Conservation (phyloP, 805 yeast genomes). For the Zygotorulaspora chibaensis region DNA sequence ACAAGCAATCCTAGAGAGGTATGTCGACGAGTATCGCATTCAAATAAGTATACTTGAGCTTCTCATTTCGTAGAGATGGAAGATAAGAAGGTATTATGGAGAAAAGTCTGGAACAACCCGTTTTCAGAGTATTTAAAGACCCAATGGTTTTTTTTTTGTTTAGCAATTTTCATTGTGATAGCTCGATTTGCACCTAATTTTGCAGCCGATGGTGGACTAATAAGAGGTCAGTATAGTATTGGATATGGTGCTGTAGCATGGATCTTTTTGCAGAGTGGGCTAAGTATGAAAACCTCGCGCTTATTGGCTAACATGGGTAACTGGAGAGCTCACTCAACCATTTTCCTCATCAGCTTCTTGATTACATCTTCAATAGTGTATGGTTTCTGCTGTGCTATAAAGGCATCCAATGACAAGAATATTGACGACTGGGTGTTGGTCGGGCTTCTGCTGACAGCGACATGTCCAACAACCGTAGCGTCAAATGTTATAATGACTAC, state of each 20-base stretch:
- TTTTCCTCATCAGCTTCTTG: slow-evolving; percentile 62
- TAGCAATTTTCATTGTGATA: slow-evolving; percentile 69
- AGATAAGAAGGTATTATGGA: not conserved
- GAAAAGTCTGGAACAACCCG: slow-evolving; percentile 21
- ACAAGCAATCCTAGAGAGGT: no score
- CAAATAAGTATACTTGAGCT: not conserved
- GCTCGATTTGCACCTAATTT: slow-evolving; percentile 78
- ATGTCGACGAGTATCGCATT: no score
- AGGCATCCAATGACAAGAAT: slow-evolving; percentile 49
- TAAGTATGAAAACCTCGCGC: slow-evolving; percentile 65
- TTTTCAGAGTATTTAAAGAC: slow-evolving; percentile 20
- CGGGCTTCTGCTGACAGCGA: slow-evolving; percentile 76
- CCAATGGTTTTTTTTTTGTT: slow-evolving; percentile 73
- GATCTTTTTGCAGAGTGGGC: slow-evolving; percentile 76
- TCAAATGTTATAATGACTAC: slow-evolving; percentile 92
- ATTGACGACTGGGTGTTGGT: slow-evolving; percentile 75
- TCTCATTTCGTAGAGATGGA: not conserved
- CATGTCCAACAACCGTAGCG: slow-evolving; percentile 89
- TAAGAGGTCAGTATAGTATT: slow-evolving; percentile 69
- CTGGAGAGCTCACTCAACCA: slow-evolving; percentile 81
- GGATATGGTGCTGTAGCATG: slow-evolving; percentile 85
- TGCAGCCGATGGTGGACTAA: slow-evolving; percentile 77
- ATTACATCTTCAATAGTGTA: slow-evolving; percentile 66
- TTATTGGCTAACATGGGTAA: slow-evolving; percentile 59
- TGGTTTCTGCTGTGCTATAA: slow-evolving; percentile 68